Evolutionary conservation across 2,329 filamentous ascomycete species (phyloP), one percentile per base, ranked within the genome.

Genomic region (Ascochyta koolunga): DNA sequence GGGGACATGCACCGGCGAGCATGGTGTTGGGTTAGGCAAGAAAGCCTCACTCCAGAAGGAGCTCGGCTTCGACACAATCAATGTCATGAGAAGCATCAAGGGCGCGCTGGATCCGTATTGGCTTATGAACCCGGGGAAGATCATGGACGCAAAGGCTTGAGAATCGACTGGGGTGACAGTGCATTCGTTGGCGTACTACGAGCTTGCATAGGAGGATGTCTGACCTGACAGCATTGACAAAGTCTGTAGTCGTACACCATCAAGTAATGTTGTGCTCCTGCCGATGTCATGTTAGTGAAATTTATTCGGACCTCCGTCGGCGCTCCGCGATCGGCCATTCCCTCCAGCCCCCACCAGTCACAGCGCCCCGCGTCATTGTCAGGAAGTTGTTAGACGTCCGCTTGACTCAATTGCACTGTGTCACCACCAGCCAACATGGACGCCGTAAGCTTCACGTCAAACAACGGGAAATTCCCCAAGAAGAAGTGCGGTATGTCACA

Each of bases 101-200:
- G 75, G 79, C n/a, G 86, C 91, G 9, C 78, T 96, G 40, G 92
- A 96, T 78, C 92, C 92, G 1, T 76, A 87, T 43, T 96, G 92
- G 90, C 85, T 96, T 51, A 85, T 96, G 84, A 96, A 96, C 64
- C 92, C 92, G 0, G 91, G 91, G 1, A 96, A 96, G 79, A 93
- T 96, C 59, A 92, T 96, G 75, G 89, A 96, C 51, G 60, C 71
- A 38, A 61, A 68, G 27, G 54, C 55, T 13, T 70, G 31, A 62
- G 51, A 19, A 3, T 47, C n/a, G 19, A 16, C 11, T 35, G 25
- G 18, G 31, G 35, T 25, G 27, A 24, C 13, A 27, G 27, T 29
- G 32, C 27, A 37, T 37, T 16, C 22, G 39, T 22, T 5, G 33
- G 43, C 32, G 33, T 27, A 19, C 24, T 31, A 39, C 41, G 50